Evolutionary conservation across 768 basidiomycete species (phyloP).

Genomic region (Sarcomyxa edulis): DNA sequence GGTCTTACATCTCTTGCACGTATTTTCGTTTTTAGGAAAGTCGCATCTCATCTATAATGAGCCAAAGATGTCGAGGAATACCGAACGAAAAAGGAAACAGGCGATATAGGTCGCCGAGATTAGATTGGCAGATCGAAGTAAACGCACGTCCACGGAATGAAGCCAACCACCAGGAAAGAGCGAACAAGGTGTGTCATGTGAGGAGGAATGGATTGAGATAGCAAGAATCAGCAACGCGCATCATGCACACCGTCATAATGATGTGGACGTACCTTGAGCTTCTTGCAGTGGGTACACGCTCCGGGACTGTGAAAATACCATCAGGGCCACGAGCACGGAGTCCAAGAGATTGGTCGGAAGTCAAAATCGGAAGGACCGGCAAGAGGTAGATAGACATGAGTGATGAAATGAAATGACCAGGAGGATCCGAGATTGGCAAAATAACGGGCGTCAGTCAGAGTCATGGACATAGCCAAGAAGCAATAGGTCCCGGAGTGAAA

Average conservation of each 20-base stretch:
- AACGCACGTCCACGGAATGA: no score
- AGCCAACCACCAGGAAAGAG: conserved; percentile 5
- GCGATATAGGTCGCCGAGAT: conserved; percentile 1
- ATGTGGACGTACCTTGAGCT: conserved; percentile 72
- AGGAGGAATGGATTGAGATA: conserved; percentile 3
- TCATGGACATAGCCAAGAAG: no score
- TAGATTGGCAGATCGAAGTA: conserved; percentile 3
- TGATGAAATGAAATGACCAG: no score
- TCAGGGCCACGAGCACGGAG: no score
- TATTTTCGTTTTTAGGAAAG: conserved; percentile 65
- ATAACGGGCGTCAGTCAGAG: no score
- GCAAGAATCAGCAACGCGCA: conserved; percentile 3
- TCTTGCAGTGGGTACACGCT: conserved; percentile 84
- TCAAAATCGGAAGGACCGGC: no score
- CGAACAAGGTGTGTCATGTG: conserved; percentile 1
- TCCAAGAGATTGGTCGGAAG: no score
- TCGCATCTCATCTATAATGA: conserved; percentile 76
- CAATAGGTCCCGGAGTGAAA: no score
- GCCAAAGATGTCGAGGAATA: conserved; percentile 9
- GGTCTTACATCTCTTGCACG: conserved; percentile 73
- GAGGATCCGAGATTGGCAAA: no score
- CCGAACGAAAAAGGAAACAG: conserved; percentile 2
- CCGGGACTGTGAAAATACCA: conserved; percentile 63
- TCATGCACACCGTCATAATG: no score
- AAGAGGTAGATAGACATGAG: no score